These are phyloP conservation scores for Salvia miltiorrhiza DNA, from an alignment of 257 asterid species.

Conservation along the genomic window DNA sequence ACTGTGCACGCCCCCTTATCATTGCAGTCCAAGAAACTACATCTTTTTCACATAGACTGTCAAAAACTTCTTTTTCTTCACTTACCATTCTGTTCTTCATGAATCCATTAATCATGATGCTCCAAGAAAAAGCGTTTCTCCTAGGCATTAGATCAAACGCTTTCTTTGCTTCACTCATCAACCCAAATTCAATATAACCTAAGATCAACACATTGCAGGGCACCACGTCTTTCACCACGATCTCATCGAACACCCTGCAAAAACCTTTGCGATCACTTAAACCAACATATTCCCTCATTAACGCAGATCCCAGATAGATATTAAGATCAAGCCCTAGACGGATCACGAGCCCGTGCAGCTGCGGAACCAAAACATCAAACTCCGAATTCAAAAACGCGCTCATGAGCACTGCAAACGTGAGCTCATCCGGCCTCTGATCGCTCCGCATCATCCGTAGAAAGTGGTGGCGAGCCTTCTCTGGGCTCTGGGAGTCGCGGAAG, in stretches of 20 bases:
- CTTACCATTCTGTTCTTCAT: conserved; percentile 48
- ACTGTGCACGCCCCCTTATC: conserved; percentile 64
- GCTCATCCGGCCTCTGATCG: conserved; percentile 47
- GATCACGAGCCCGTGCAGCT: conserved; percentile 56
- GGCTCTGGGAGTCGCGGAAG: conserved; percentile 43
- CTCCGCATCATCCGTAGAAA: conserved; percentile 42
- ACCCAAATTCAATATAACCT: conserved; percentile 66
- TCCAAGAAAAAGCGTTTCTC: conserved; percentile 64
- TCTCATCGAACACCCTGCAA: conserved; percentile 59
- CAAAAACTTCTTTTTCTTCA: conserved; percentile 45
- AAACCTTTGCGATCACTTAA: conserved; percentile 35
- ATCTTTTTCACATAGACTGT: conserved; percentile 41
- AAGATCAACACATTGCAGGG: conserved; percentile 70
- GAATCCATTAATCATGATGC: conserved; percentile 63
- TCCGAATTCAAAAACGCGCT: conserved; percentile 44
- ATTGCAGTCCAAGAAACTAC: conserved; percentile 79
- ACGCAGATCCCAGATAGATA: conserved; percentile 60
- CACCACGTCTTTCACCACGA: conserved; percentile 49
- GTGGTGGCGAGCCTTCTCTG: conserved; percentile 34
- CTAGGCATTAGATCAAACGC: conserved; percentile 53
- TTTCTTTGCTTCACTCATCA: conserved; percentile 44
- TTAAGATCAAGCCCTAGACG: conserved; percentile 46
- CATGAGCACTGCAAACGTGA: conserved; percentile 55
- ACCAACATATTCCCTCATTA: conserved; percentile 69
- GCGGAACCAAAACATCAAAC: conserved; percentile 42